Evolutionary conservation across 2,329 filamentous ascomycete genomes (phyloP).

Genomic region (Fusarium redolens): DNA sequence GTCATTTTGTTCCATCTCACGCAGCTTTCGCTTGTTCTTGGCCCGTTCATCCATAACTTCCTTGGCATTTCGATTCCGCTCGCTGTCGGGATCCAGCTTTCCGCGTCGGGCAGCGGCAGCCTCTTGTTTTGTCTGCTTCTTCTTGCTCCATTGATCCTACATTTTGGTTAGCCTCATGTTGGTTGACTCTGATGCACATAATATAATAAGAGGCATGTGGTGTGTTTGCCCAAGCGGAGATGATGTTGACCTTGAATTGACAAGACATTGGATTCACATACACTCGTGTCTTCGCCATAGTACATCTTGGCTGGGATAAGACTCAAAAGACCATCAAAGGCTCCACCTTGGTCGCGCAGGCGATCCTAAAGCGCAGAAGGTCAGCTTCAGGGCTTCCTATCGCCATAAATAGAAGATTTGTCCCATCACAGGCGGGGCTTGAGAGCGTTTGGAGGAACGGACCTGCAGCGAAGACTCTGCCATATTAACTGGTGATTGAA

Average conservation of each 20-base stretch:
- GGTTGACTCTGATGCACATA: background rate
- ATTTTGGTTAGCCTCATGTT: slow-evolving; percentile 28
- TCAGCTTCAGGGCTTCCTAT: slow-evolving; percentile 38
- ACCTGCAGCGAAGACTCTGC: slow-evolving; percentile 61
- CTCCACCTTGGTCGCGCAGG: slow-evolving; percentile 71
- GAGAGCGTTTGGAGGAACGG: slow-evolving; percentile 47
- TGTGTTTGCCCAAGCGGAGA: slow-evolving; percentile 11
- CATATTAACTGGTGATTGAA: slow-evolving; percentile 47
- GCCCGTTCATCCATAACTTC: slow-evolving; percentile 89
- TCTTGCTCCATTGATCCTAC: slow-evolving; percentile 91
- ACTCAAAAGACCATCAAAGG: slow-evolving; percentile 87
- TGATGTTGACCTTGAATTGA: slow-evolving; percentile 2
- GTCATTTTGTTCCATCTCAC: slow-evolving; percentile 67
- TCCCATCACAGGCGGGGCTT: slow-evolving; percentile 43
- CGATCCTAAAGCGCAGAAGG: slow-evolving; percentile 58
- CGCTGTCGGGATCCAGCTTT: slow-evolving; percentile 91
- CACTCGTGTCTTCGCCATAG: slow-evolving; percentile 85
- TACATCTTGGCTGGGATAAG: slow-evolving; percentile 92
- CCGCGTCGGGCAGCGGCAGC: slow-evolving; percentile 84
- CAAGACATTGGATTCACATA: slow-evolving; percentile 61
- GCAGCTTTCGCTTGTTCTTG: slow-evolving; percentile 82
- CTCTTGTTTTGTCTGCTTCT: slow-evolving; percentile 95
- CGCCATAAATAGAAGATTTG: slow-evolving; percentile 12
- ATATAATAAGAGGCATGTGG: background rate
- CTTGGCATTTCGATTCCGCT: slow-evolving; percentile 82